Evolutionary conservation across 257 asterid genomes (phyloP).

Genomic region (Fraxinus americana): DNA sequence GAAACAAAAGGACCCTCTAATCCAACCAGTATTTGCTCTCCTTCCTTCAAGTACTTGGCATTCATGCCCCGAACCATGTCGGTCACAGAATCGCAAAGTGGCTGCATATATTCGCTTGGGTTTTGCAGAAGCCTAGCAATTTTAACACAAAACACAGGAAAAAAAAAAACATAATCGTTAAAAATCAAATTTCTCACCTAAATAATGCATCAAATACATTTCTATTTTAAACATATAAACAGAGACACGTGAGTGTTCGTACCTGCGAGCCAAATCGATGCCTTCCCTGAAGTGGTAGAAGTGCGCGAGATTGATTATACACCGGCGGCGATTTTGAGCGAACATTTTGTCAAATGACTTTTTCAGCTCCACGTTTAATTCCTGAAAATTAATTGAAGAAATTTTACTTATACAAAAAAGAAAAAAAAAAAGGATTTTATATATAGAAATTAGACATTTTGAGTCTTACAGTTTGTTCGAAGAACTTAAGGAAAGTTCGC

Average conservation of each 20-base stretch:
- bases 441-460: not conserved
- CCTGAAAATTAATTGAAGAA: conserved; percentile 46
- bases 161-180: conserved; percentile 5
- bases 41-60: conserved; percentile 86
- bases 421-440: not conserved
- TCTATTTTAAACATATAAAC: not conserved
- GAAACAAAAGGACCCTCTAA: conserved; percentile 96
- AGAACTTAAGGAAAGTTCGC: conserved; percentile 81
- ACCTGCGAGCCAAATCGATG: conserved; percentile 90
- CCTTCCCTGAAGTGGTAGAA: conserved; percentile 85
- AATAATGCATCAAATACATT: not conserved
- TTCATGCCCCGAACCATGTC: conserved; percentile 66
- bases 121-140: conserved; percentile 70
- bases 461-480: conserved; percentile 73
- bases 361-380: conserved; percentile 56
- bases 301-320: conserved; percentile 70
- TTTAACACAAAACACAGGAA: conserved; percentile 18
- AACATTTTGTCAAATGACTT: conserved; percentile 62
- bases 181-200: not conserved
- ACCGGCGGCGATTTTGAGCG: conserved; percentile 73
- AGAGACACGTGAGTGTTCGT: not conserved
- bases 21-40: conserved; percentile 88
- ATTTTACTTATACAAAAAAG: not conserved
- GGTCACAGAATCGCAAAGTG: conserved; percentile 83
- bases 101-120: conserved; percentile 94